These are phyloP conservation scores for Backusella westeae DNA, from an alignment of 192 early-diverging fungal genomes.

Conservation along the genomic window DNA sequence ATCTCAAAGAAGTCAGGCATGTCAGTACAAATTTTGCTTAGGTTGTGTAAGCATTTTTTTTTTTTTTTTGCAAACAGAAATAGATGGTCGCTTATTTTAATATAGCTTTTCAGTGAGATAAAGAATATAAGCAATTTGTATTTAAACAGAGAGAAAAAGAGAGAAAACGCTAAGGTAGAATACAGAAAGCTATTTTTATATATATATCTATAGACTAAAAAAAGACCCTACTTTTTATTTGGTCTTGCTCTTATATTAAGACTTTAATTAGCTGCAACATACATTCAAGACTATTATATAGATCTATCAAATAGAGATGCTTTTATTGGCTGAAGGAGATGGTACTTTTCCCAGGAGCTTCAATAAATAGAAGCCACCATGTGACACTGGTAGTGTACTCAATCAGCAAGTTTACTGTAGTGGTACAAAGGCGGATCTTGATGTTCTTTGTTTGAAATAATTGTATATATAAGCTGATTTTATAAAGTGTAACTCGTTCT, in stretches of 20 bases:
- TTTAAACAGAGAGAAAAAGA: neutral
- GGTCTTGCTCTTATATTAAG: neutral
- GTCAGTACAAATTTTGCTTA: neutral
- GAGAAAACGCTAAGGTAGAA: neutral
- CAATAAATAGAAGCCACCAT: neutral
- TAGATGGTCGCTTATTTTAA: neutral
- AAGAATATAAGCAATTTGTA: too few relatives aligned
- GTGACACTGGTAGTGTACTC: neutral
- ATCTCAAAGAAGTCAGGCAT: neutral
- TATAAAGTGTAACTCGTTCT: neutral
- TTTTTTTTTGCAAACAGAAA: neutral
- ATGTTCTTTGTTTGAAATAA: neutral
- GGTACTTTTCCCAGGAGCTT: neutral
- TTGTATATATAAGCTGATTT: neutral
- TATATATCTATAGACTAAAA: neutral
- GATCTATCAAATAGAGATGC: neutral
- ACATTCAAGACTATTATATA: neutral
- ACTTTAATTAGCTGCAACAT: neutral
- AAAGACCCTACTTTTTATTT: neutral
- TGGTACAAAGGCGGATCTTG: neutral
- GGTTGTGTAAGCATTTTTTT: neutral
- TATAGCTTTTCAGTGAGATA: neutral
- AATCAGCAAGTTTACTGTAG: neutral
- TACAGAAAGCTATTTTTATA: neutral
- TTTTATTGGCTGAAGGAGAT: neutral